These are phyloP conservation scores for Suillus ampliporus DNA, from an alignment of 768 basidiomycete species.

Conservation along the genomic window DNA sequence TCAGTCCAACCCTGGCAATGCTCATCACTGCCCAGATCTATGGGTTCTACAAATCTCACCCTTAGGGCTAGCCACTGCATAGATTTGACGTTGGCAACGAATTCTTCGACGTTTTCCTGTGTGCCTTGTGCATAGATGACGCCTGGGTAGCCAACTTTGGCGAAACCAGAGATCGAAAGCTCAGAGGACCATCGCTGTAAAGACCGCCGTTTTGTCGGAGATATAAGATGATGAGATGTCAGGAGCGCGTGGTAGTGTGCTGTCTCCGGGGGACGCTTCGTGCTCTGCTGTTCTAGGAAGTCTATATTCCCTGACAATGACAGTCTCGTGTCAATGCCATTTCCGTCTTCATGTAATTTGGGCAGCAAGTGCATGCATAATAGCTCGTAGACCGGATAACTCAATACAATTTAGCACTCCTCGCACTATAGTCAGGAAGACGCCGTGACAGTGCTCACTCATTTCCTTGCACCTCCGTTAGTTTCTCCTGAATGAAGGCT, in stretches of 20 bases:
- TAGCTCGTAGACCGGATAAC: slow-evolving; percentile 67
- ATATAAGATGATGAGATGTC: slow-evolving; percentile 75
- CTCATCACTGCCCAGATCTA: slow-evolving; percentile 23
- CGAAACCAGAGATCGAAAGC: slow-evolving; percentile 64
- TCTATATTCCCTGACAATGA: neutral
- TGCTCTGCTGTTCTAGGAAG: neutral
- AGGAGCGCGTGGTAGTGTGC: slow-evolving; percentile 62
- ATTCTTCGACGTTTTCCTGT: slow-evolving; percentile 59
- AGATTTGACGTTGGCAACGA: slow-evolving; percentile 66
- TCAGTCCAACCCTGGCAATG: slow-evolving; percentile 54
- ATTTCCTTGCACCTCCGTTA: slow-evolving; percentile 39
- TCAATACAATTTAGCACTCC: slow-evolving; percentile 28
- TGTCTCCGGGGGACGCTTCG: neutral
- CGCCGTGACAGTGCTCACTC: slow-evolving; percentile 29
- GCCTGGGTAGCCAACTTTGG: slow-evolving; percentile 78
- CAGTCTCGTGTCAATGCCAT: slow-evolving; percentile 1
- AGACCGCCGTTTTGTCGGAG: slow-evolving; percentile 65
- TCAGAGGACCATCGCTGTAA: slow-evolving; percentile 61
- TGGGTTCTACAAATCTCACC: slow-evolving; percentile 62
- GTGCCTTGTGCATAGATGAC: slow-evolving; percentile 73
- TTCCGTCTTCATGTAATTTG: slow-evolving; percentile 49
- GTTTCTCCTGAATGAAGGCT: slow-evolving; percentile 41
- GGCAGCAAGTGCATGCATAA: slow-evolving; percentile 64
- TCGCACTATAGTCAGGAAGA: neutral
- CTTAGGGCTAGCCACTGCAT: slow-evolving; percentile 83